Percentiles rank a stretch among this genome's conserved stretches.
Evolutionary conservation across 306 rosid species (phyloP).

Genomic region (Nissolia schottii): DNA sequence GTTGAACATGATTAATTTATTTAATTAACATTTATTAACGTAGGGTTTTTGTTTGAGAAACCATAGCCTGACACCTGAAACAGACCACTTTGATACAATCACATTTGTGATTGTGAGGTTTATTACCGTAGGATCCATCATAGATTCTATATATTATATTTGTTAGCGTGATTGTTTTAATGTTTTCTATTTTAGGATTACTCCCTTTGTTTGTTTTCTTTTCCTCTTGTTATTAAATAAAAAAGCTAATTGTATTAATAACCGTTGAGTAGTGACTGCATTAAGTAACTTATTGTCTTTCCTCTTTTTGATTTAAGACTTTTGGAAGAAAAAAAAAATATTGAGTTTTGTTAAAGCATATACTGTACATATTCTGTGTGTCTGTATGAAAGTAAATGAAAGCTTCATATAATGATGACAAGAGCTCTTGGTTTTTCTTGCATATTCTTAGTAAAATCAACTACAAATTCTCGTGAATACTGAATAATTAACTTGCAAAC

Average conservation of each 20-base stretch:
- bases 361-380: conserved; percentile 27
- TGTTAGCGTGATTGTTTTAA: too few relatives aligned
- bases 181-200: too few relatives aligned
- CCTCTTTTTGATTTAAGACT: not conserved
- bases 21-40: conserved; percentile 11
- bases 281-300: not conserved
- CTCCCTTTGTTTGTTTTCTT: not conserved
- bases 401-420: conserved; percentile 2
- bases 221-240: conserved; percentile 22
- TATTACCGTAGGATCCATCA: too few relatives aligned
- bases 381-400: not conserved
- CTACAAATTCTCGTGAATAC: too few relatives aligned
- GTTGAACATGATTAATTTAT: conserved; percentile 19
- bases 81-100: too few relatives aligned
- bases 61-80: too few relatives aligned
- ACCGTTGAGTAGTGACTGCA: not conserved
- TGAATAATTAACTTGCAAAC: too few relatives aligned
- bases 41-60: not conserved
- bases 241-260: not conserved
- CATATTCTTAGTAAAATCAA: too few relatives aligned
- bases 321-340: not conserved
- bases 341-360: conserved; percentile 10
- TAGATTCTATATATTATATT: too few relatives aligned
- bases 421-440: not conserved
- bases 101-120: too few relatives aligned